Conservation (phyloP, 345 rosid species). For the Turritis glabra region DNA sequence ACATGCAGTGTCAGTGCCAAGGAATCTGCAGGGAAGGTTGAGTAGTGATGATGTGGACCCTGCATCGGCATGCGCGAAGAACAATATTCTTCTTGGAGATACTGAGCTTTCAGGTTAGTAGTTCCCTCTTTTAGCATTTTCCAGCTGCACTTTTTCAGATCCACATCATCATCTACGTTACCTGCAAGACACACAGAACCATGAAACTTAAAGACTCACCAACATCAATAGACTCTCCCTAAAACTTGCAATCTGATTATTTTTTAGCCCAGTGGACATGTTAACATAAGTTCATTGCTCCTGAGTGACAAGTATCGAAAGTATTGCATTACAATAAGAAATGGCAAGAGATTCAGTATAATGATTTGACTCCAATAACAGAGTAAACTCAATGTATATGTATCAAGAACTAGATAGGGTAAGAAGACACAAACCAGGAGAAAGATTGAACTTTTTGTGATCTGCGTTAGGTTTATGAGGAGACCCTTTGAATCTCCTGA, state of each 20-base stretch:
- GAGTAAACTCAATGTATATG: not conserved
- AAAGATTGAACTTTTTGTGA: slow-evolving; percentile 19
- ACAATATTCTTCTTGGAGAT: slow-evolving; percentile 25
- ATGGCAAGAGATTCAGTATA: not conserved
- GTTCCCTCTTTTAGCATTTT: slow-evolving; percentile 29
- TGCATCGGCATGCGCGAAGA: slow-evolving; percentile 34
- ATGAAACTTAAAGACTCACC: slow-evolving; percentile 21
- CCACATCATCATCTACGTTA: slow-evolving; percentile 24
- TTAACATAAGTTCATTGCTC: not conserved
- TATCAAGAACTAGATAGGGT: slow-evolving; percentile 11
- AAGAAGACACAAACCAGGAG: slow-evolving; percentile 32
- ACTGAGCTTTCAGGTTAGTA: slow-evolving; percentile 29
- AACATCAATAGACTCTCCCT: slow-evolving; percentile 9
- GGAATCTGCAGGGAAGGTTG: slow-evolving; percentile 43
- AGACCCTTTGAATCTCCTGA: slow-evolving; percentile 39
- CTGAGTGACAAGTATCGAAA: not conserved
- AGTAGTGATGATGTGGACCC: slow-evolving; percentile 39
- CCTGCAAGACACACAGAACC: slow-evolving; percentile 35
- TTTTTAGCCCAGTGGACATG: not conserved
- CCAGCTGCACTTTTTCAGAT: slow-evolving; percentile 28
- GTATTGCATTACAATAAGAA: no score
- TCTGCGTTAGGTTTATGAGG: slow-evolving; percentile 30
- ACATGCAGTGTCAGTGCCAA: slow-evolving; percentile 48
- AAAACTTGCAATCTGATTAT: slow-evolving; percentile 7
- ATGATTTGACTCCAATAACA: not conserved